Percentiles rank a stretch among this genome's conserved stretches.
These are phyloP conservation scores for Rhizophora apiculata DNA, from an alignment of 345 rosid species.

Conservation along the genomic window DNA sequence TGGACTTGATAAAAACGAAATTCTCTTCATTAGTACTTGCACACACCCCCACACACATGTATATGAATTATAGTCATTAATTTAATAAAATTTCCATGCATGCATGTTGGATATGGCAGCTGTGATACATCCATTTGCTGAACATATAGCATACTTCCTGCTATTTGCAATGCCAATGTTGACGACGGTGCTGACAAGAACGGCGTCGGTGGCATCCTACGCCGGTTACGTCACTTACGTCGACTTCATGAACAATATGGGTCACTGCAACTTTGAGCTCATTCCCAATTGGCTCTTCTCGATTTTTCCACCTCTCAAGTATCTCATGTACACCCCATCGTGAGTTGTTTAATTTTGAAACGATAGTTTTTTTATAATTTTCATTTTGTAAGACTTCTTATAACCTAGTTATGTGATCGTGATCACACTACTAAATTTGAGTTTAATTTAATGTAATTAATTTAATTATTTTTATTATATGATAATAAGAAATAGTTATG, in stretches of 20 bases:
- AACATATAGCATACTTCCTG: constrained; percentile 46
- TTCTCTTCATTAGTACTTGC: too few relatives aligned
- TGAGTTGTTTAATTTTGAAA: too few relatives aligned
- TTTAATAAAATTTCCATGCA: too few relatives aligned
- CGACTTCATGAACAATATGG: constrained; percentile 81
- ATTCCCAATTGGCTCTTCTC: constrained; percentile 52
- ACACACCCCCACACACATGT: too few relatives aligned
- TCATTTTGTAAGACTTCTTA: too few relatives aligned
- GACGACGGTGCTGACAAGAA: constrained; percentile 25
- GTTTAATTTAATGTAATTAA: too few relatives aligned
- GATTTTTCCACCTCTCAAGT: constrained; percentile 64
- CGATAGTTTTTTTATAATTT: too few relatives aligned
- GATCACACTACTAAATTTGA: too few relatives aligned
- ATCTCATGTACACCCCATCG: constrained; percentile 23
- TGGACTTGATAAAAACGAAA: too few relatives aligned
- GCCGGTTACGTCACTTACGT: constrained; percentile 41
- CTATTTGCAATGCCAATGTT: constrained; percentile 47
- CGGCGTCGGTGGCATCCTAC: constrained; percentile 22
- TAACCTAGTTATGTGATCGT: neutral
- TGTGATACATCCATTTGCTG: constrained; percentile 80
- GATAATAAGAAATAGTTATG: too few relatives aligned
- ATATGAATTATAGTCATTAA: too few relatives aligned
- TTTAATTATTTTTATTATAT: too few relatives aligned
- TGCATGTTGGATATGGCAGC: constrained; percentile 37
- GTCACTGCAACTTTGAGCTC: constrained; percentile 85